These are phyloP conservation scores for Fusarium gaditjirri DNA, from an alignment of 2,329 filamentous ascomycete species.

Conservation along the genomic window DNA sequence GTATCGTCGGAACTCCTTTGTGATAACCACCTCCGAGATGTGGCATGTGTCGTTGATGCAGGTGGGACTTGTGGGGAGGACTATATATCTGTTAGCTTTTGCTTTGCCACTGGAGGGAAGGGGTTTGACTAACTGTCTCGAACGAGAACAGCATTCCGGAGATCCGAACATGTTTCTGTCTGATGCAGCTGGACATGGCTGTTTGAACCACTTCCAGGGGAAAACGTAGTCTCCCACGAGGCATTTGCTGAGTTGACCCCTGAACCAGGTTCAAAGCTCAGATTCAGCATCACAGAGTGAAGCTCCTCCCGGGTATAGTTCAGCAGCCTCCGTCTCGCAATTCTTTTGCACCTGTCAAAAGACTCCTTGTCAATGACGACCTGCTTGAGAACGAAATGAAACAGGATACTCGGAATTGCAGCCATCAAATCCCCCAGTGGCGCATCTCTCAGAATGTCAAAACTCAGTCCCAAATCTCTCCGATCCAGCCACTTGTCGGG, in stretches of 20 bases:
- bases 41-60: neutral
- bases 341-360: neutral
- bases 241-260: neutral
- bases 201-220: neutral
- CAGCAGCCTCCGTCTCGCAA: neutral
- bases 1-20: neutral
- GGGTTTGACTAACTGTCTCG: neutral
- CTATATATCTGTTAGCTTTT: neutral
- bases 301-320: neutral
- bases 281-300: neutral
- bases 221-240: neutral
- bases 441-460: neutral
- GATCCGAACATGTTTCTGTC: neutral
- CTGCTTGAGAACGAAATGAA: neutral
- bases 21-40: neutral
- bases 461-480: neutral
- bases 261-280: neutral
- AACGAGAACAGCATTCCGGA: neutral
- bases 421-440: neutral
- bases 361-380: neutral
- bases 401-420: neutral
- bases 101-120: neutral
- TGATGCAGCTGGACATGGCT: neutral
- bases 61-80: neutral
- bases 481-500: constrained; percentile 15